A percentile compares a stretch with the other conserved stretches of the same genome.
phyloP scores from a whole-genome alignment of 148 eudicot genomes.

The Vaccinium darrowii region DNA sequence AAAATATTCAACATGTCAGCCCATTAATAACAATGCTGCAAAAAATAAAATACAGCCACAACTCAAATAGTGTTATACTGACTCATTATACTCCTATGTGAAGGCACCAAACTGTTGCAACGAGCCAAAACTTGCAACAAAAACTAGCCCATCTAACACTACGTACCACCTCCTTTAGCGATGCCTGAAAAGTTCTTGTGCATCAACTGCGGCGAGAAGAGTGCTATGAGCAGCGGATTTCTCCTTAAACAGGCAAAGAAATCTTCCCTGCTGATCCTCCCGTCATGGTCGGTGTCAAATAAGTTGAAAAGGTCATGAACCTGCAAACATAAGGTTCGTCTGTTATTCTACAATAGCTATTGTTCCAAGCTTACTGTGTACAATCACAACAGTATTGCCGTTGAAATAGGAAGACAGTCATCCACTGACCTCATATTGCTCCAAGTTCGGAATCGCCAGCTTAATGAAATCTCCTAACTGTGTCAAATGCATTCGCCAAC shows the following conservation, averaged over 20 bases:
- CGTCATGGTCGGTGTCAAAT: conserved; percentile 52
- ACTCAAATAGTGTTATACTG: not conserved
- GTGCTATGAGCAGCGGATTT: conserved; percentile 55
- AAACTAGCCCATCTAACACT: not conserved
- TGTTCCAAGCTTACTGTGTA: not conserved
- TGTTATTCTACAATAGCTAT: not conserved
- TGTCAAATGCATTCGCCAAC: conserved; percentile 14
- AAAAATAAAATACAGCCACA: not conserved
- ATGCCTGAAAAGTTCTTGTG: conserved; percentile 22
- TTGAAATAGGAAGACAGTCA: not conserved
- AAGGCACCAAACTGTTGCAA: not conserved
- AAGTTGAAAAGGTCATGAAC: conserved; percentile 44
- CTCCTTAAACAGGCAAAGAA: conserved; percentile 47
- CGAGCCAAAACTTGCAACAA: not conserved
- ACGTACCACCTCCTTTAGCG: conserved; percentile 9
- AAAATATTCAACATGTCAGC: not conserved
- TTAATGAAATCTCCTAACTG: conserved; percentile 41
- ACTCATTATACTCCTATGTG: not conserved
- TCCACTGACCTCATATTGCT: conserved; percentile 45
- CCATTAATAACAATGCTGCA: not conserved
- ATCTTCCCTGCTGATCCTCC: conserved; percentile 53
- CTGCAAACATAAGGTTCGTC: conserved; percentile 29
- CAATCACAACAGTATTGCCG: not conserved
- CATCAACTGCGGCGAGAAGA: conserved; percentile 37
- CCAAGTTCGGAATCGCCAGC: conserved; percentile 41